phyloP scores from a whole-genome alignment of 116 monocot genomes.

The Dioscorea cayenensis region DNA sequence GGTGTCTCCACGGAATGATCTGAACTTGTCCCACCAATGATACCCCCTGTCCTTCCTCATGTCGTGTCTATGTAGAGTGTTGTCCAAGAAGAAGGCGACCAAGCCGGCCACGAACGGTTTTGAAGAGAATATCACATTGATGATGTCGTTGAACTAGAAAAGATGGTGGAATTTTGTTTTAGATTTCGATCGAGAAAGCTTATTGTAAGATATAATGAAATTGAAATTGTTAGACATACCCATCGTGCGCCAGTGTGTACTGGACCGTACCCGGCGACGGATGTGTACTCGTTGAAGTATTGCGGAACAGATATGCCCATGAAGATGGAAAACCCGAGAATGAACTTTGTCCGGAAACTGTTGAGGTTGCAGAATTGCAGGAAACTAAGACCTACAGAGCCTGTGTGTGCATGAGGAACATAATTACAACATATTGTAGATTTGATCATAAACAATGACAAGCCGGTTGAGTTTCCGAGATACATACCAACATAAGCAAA shows the following conservation, averaged over 20 bases:
- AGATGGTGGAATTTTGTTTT: not conserved
- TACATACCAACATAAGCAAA: constrained; percentile 87
- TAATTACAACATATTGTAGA: not conserved
- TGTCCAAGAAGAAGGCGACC: constrained; percentile 86
- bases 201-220: not conserved
- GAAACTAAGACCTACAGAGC: constrained; percentile 73
- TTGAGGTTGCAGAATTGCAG: constrained; percentile 90
- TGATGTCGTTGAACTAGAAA: constrained; percentile 86
- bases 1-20: constrained; percentile 73
- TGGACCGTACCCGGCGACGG: constrained; percentile 76
- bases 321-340: constrained; percentile 77
- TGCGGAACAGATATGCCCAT: constrained; percentile 85
- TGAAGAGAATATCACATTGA: constrained; percentile 91
- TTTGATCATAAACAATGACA: not conserved
- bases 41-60: constrained; percentile 73
- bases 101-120: constrained; percentile 78
- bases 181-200: not conserved
- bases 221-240: constrained; percentile 30
- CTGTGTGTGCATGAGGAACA: constrained; percentile 22
- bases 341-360: constrained; percentile 85
- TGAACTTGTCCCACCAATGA: constrained; percentile 95
- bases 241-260: constrained; percentile 81
- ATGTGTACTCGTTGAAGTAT: constrained; percentile 89
- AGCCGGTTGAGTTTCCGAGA: not conserved
- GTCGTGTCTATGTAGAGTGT: constrained; percentile 61